Evolutionary conservation across 2,329 filamentous ascomycete genomes (phyloP), one percentile per base, ranked within the genome.

Genomic region (Fusarium sp.): DNA sequence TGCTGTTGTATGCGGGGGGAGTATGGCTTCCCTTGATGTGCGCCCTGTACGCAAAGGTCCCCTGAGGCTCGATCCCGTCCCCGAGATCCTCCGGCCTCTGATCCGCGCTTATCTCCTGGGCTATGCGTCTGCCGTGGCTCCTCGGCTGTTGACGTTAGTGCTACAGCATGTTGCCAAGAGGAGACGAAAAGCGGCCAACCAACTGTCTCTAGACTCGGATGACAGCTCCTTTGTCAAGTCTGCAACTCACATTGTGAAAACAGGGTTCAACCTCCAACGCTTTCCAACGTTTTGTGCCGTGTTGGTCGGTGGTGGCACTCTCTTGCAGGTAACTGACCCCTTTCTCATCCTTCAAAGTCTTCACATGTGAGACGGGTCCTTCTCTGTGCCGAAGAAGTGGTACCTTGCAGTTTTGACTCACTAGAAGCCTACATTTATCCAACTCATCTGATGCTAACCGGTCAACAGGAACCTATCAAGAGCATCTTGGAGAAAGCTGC

Each of bases 221-320:
- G 73, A 79, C 35, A 68, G 76, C 20, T 76, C 80, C 16, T 83
- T 86, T 63, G 67, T 79, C 18, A 79, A 76, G 16, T 81, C 82
- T 52, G 78, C 78, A 7, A 71, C 77, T n/a, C 75, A 79, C 37
- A 87, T 90, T 66, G 78, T 92, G 37, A 82, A 81, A 45, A 85
- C 85, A 9, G 89, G 88, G 4, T 81, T 92, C 18, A 88, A 89
- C 52, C 82, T 84, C 65, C 87, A 87, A 69, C 85, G 90, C 10
- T 92, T 92, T 76, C 89, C 91, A 50, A 85, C 89, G 5, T 92
- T 92, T 78, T 92, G 90, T 79, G 90, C 90, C 9, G 84, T 86
- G 8, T 81, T 92, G 11, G 87, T 90, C 43, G 91, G 90, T 37
- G 90, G 90, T 43, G 88, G 87, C 72, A 90, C 89, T 27, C 79